Evolutionary conservation across 2,329 filamentous ascomycete species (phyloP).

Genomic region (Neocucurbitaria cava): DNA sequence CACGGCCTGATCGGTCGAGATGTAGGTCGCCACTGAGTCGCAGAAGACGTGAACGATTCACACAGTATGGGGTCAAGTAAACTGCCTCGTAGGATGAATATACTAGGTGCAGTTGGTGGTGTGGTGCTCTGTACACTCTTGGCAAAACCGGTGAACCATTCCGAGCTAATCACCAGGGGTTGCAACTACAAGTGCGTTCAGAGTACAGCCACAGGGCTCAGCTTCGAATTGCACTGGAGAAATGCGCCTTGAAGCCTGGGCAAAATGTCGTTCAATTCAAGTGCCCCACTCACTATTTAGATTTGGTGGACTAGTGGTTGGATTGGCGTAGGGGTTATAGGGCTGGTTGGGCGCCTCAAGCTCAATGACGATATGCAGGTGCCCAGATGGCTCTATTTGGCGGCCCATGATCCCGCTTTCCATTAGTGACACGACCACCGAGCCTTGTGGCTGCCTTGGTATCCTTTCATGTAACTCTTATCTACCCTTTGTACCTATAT

Average conservation of each 20-base stretch:
- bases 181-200: no score
- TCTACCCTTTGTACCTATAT: conserved; percentile 1
- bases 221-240: no score
- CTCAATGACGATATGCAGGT: conserved; percentile 26
- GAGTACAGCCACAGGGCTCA: no score
- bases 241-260: neutral
- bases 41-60: no score
- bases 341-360: conserved; percentile 14
- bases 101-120: no score
- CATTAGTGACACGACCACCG: conserved; percentile 13
- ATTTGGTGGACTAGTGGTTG: conserved; percentile 24
- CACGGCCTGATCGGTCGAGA: no score
- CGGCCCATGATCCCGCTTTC: conserved; percentile 21
- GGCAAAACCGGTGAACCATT: neutral
- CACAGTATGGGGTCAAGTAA: no score
- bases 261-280: no score
- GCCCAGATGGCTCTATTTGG: conserved; percentile 18
- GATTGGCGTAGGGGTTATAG: conserved; percentile 32
- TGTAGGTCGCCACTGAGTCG: no score
- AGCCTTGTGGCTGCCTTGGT: conserved; percentile 25
- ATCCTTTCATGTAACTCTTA: conserved; percentile 15
- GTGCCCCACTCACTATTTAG: neutral
- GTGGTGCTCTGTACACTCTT: neutral
- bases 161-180: neutral
- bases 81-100: no score